Conservation (phyloP, 306 rosid species). For the Corylus avellana region DNA sequence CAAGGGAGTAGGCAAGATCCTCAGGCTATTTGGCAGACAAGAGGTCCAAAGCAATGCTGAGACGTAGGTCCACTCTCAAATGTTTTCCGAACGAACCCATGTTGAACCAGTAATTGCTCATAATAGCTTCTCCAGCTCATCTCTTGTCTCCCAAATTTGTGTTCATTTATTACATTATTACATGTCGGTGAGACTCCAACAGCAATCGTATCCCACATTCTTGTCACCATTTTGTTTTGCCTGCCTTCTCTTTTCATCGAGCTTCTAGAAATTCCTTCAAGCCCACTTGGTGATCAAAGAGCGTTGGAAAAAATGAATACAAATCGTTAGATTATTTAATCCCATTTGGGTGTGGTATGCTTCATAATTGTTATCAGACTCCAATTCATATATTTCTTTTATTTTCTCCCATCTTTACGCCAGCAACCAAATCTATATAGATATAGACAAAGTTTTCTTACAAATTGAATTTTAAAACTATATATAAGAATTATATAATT, state of each 20-base stretch:
- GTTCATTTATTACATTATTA: not conserved
- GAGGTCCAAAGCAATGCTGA: not conserved
- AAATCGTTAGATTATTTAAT: not conserved
- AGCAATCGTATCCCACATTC: not conserved
- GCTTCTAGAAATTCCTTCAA: not conserved
- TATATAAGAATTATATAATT: too few species aligned
- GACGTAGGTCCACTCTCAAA: conserved; percentile 6
- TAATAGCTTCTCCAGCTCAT: conserved; percentile 2
- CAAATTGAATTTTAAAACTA: too few species aligned
- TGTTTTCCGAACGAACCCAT: not conserved
- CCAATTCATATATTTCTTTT: not conserved
- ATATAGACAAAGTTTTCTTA: too few species aligned
- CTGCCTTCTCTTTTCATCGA: not conserved
- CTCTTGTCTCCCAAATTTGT: not conserved
- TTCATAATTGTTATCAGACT: not conserved
- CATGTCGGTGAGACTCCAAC: not conserved
- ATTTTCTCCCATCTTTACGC: too few species aligned
- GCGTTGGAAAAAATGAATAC: not conserved
- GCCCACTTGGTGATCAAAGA: not conserved
- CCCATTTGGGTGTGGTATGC: not conserved
- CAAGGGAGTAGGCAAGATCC: not conserved
- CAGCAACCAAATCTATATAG: too few species aligned
- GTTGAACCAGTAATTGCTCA: not conserved
- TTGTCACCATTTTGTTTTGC: conserved; percentile 2
- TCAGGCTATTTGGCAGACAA: conserved; percentile 1